Conservation (phyloP, 2,329 filamentous ascomycete genomes). For the Xylaria sp. region DNA sequence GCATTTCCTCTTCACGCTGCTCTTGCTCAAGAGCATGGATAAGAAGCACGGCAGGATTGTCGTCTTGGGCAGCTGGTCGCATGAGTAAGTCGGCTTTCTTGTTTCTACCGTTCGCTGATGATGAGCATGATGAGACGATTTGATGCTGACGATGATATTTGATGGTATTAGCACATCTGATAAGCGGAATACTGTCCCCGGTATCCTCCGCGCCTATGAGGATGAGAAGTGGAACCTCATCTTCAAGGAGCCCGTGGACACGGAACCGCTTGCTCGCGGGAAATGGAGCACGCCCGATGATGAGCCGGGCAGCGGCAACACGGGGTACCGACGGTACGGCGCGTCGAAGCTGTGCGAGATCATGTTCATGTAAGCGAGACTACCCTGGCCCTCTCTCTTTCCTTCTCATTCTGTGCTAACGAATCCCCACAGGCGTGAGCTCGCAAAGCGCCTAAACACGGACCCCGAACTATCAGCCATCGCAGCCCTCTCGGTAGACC, state of each 20-base stretch:
- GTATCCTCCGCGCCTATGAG: constrained; percentile 36
- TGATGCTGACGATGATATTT: not conserved
- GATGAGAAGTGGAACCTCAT: constrained; percentile 44
- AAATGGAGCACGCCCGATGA: constrained; percentile 43
- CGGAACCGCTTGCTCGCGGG: constrained; percentile 44
- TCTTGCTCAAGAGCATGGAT: constrained; percentile 52
- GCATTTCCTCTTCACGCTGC: constrained; percentile 50
- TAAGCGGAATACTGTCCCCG: constrained; percentile 36
- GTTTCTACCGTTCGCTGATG: not conserved
- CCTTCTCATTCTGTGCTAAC: not conserved
- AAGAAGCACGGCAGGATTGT: constrained; percentile 49
- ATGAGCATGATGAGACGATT: not conserved
- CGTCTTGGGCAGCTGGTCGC: constrained; percentile 48
- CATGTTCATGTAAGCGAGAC: constrained; percentile 48
- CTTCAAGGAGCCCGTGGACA: constrained; percentile 40
- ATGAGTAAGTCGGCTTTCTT: constrained; percentile 44
- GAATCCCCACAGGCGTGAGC: constrained; percentile 42
- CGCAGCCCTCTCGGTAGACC: constrained; percentile 50
- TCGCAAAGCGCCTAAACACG: constrained; percentile 45
- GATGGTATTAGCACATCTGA: constrained; percentile 33
- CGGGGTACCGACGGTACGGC: constrained; percentile 50
- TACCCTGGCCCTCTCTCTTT: not conserved
- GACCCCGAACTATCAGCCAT: constrained; percentile 47
- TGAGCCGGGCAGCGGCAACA: constrained; percentile 36
- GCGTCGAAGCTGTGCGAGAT: constrained; percentile 49